A percentile compares a stretch with the other conserved stretches of the same genome.
These are phyloP conservation scores for Trametes cubensis DNA, from an alignment of 768 basidiomycete species.

Conservation along the genomic window DNA sequence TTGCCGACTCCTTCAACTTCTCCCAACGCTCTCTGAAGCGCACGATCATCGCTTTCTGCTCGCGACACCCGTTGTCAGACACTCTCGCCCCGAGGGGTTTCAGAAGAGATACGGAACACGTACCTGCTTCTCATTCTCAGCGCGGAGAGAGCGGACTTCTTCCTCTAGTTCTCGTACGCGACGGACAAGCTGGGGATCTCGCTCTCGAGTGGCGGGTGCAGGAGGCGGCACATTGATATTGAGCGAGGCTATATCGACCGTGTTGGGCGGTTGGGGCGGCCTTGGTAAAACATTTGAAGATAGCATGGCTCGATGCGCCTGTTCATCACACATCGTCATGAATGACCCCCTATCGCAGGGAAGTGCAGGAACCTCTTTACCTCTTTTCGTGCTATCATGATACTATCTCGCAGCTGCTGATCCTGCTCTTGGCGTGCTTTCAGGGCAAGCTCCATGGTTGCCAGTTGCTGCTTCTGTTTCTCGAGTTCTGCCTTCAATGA, in stretches of 20 bases:
- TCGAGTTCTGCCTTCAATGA: conserved; percentile 64
- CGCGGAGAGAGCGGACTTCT: conserved; percentile 61
- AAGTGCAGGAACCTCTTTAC: conserved; percentile 36
- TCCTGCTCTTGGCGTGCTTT: conserved; percentile 80
- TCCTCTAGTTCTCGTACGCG: conserved; percentile 78
- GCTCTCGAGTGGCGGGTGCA: conserved; percentile 48
- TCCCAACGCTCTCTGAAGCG: conserved; percentile 89
- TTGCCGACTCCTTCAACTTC: conserved; percentile 86
- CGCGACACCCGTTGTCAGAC: conserved; percentile 11
- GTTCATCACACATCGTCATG: background rate
- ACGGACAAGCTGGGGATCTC: conserved; percentile 53
- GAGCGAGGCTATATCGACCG: conserved; percentile 56
- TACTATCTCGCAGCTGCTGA: conserved; percentile 76
- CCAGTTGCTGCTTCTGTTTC: conserved; percentile 57
- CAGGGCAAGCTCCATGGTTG: conserved; percentile 61
- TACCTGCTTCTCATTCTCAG: conserved; percentile 85
- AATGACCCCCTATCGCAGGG: conserved; percentile 7
- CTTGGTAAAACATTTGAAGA: conserved; percentile 62
- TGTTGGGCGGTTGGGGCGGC: conserved; percentile 23
- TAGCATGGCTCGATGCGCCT: conserved; percentile 84
- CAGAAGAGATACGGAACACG: conserved; percentile 29
- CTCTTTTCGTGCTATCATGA: conserved; percentile 70
- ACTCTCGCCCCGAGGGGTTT: too few species aligned
- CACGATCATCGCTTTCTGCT: conserved; percentile 78
- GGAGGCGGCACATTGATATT: conserved; percentile 58